Evolutionary conservation across 2,329 filamentous ascomycete species (phyloP).

Genomic region (Aphanoascus verrucosus): DNA sequence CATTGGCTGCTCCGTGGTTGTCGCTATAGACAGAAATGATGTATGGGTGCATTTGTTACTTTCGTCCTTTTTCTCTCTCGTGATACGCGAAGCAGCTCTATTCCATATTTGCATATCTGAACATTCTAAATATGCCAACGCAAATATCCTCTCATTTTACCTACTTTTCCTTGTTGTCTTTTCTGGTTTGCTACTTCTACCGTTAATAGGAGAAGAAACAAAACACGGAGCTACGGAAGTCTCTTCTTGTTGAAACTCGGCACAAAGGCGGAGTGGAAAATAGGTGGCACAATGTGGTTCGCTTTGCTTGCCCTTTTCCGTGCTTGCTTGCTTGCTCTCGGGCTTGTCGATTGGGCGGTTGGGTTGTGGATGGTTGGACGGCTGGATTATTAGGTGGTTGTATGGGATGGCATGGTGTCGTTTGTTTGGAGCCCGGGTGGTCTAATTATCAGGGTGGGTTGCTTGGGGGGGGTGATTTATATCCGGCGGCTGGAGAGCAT

Average conservation of each 20-base stretch:
- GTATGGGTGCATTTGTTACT: conserved; percentile 11
- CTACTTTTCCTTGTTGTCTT: conserved; percentile 10
- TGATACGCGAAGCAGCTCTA: conserved; percentile 18
- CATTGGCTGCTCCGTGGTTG: conserved; percentile 3
- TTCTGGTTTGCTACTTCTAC: conserved; percentile 3
- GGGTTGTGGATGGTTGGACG: not conserved
- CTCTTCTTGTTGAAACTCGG: too few relatives aligned
- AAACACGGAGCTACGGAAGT: too few relatives aligned
- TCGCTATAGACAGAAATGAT: conserved; percentile 14
- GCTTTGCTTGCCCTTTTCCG: not conserved
- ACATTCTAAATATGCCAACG: conserved; percentile 10
- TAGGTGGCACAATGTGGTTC: not conserved
- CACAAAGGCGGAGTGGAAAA: not conserved
- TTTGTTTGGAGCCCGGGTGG: not conserved
- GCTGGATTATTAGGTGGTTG: not conserved
- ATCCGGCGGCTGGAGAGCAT: not conserved
- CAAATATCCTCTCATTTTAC: conserved; percentile 14
- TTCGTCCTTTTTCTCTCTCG: not conserved
- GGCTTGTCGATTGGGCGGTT: not conserved
- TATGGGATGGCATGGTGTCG: not conserved
- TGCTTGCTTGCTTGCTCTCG: not conserved
- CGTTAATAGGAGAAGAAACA: not conserved
- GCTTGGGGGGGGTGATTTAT: not conserved
- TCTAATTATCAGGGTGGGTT: not conserved
- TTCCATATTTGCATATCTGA: conserved; percentile 6